Evolutionary conservation across 225 moss, liverwort and hornwort genomes (phyloP).

Genomic region (Anthoceros angustus): DNA sequence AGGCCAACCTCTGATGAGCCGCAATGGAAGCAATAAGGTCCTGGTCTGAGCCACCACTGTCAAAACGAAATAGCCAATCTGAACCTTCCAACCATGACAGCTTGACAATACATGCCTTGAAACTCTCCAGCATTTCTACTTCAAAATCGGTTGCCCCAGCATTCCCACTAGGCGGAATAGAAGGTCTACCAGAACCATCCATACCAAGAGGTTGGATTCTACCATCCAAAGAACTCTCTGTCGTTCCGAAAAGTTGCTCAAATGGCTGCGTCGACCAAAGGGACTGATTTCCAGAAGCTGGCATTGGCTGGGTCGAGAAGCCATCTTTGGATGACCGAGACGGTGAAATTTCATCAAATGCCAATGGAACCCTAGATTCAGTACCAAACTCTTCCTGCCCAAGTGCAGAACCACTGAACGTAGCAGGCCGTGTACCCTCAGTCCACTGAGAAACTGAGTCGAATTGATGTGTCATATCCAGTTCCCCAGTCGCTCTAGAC

Average conservation of each 20-base stretch:
- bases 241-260: slow-evolving; percentile 62
- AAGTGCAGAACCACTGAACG: slow-evolving; percentile 50
- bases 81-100: slow-evolving; percentile 58
- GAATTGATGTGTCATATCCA: slow-evolving; percentile 22
- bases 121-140: slow-evolving; percentile 31
- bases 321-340: slow-evolving; percentile 53
- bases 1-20: slow-evolving; percentile 20
- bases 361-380: slow-evolving; percentile 47
- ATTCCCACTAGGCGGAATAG: slow-evolving; percentile 11
- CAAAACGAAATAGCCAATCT: slow-evolving; percentile 60
- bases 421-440: slow-evolving; percentile 12
- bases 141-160: slow-evolving; percentile 19
- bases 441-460: slow-evolving; percentile 4
- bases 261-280: slow-evolving; percentile 78
- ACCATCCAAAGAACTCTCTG: slow-evolving; percentile 9
- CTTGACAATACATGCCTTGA: slow-evolving; percentile 40
- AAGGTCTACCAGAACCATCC: slow-evolving; percentile 8
- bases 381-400: slow-evolving; percentile 37
- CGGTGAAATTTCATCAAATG: slow-evolving; percentile 75
- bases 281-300: slow-evolving; percentile 37
- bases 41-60: slow-evolving; percentile 53
- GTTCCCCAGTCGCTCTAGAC: slow-evolving; percentile 69
- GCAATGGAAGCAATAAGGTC: slow-evolving; percentile 56
- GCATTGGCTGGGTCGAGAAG: slow-evolving; percentile 52
- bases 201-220: neutral